Base-by-base conservation (phyloP, 2,329 filamentous ascomycete species). In the Apiospora pterosperma region DNA sequence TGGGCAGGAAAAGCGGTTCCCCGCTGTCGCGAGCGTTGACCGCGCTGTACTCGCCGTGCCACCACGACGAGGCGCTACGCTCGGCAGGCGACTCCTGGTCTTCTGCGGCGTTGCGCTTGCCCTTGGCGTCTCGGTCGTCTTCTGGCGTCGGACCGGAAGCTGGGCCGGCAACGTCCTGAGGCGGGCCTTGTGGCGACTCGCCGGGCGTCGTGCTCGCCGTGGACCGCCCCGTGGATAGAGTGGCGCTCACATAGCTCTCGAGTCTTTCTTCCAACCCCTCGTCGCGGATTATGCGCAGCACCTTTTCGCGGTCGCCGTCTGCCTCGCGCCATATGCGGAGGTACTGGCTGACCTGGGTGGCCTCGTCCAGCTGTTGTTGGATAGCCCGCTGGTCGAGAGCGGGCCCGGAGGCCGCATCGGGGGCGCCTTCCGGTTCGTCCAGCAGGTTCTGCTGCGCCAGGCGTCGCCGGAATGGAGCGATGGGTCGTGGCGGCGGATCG, bases 251-350 rank as follows among this genome's bases (percentile, higher is more conserved):
- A 80, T 88, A 87, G 73, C 87, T 86, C 12, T 80, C 79, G 38
- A 92, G 80, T 61, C 85, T 83, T 12, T 87, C 84, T 63, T 85
- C 81, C 2, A 87, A 80, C 5, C 84, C 82, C 69, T 90, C 88
- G 41, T 86, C 82, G 42, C 84, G 82, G 36, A 90, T 88, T 25
- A 91, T 86, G 44, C 82, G 79, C 3, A 90, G 69, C 31, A 91
- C 86, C 65, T 81, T 82, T 39, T 85, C 80, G 0, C 83, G 82
- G 69, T 90, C 83, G 5, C 88, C 88, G 52, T 82, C 82, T 1
- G 88, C 87, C 63, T 85, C 84, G 48, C 82, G 80, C 75, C 88
- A 89, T 41, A 86, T 88, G 63, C 80, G 81, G 69, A 84, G 78
- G 75, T 79, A 86, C 71, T 80, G 84, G 65, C 61, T 62, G 44